Evolutionary conservation across 179 eudicot genomes (phyloP).

Genomic region (Carnegiea gigantea): DNA sequence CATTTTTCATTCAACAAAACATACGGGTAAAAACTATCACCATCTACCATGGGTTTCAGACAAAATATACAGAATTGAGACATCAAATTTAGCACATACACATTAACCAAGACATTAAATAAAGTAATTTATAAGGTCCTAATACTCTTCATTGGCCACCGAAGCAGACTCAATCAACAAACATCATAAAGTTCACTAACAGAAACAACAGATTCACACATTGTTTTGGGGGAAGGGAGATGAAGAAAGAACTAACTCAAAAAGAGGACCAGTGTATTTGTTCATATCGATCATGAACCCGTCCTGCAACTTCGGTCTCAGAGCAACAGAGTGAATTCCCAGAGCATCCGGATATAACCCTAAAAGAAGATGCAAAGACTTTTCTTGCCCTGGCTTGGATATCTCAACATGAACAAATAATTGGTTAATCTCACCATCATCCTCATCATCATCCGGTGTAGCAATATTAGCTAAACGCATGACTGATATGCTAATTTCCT

Average conservation of each 20-base stretch:
- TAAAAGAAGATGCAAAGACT: constrained; percentile 75
- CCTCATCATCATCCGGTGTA: constrained; percentile 42
- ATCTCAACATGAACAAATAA: constrained; percentile 82
- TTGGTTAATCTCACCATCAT: constrained; percentile 61
- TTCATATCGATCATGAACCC: constrained; percentile 44
- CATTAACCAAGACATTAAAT: neutral
- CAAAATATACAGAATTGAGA: neutral
- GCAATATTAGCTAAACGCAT: constrained; percentile 68
- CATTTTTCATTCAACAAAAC: neutral
- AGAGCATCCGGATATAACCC: constrained; percentile 93
- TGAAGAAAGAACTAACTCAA: constrained; percentile 55
- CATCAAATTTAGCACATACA: neutral
- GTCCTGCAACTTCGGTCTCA: constrained; percentile 59
- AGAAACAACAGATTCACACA: neutral
- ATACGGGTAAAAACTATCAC: neutral
- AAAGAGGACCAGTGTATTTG: constrained; percentile 64
- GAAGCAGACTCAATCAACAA: neutral
- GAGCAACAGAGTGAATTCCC: constrained; percentile 86
- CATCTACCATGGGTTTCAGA: neutral
- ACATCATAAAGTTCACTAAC: neutral
- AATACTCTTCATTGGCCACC: neutral
- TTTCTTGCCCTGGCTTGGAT: constrained; percentile 55
- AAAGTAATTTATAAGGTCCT: too few species aligned
- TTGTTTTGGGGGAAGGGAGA: neutral
- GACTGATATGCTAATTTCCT: constrained; percentile 72